Evolutionary conservation across 495 filamentous ascomycete species (phyloP).

Genomic region (Neurospora discreta): DNA sequence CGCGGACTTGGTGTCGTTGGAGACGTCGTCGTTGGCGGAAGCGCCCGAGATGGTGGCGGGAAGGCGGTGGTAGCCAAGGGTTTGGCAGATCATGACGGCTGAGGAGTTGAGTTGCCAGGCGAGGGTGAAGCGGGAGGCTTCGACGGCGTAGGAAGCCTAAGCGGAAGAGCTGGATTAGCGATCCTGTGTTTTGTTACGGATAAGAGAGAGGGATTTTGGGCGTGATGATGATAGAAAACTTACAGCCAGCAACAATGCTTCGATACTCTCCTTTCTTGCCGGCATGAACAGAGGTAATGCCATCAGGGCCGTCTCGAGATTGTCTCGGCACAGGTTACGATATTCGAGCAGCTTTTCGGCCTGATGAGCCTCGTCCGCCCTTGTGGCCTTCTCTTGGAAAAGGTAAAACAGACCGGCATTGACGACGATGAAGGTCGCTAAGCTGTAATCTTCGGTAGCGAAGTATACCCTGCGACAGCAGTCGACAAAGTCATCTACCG

Average conservation of each 20-base stretch:
- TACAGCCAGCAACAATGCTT: constrained; percentile 49
- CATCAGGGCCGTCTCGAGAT: constrained; percentile 47
- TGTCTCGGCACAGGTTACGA: constrained; percentile 38
- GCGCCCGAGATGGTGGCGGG: constrained; percentile 28
- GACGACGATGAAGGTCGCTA: constrained; percentile 44
- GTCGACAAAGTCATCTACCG: constrained; percentile 45
- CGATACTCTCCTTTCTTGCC: constrained; percentile 44
- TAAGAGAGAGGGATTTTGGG: background rate
- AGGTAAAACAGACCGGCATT: constrained; percentile 47
- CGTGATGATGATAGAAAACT: background rate
- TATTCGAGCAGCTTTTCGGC: constrained; percentile 24
- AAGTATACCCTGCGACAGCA: constrained; percentile 50
- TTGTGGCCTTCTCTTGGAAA: constrained; percentile 38
- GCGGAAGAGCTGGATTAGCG: background rate
- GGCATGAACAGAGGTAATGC: constrained; percentile 49
- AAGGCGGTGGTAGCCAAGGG: constrained; percentile 51
- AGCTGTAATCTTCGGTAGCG: constrained; percentile 43
- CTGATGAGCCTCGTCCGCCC: constrained; percentile 17
- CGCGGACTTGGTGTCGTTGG: constrained; percentile 27
- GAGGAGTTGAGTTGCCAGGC: constrained; percentile 50
- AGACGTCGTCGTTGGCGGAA: constrained; percentile 24
- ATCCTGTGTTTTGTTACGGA: background rate
- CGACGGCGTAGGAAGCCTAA: constrained; percentile 43
- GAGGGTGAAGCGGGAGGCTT: constrained; percentile 51
- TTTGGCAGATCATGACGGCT: constrained; percentile 50